phyloP scores from a whole-genome alignment of 2,329 filamentous ascomycete genomes.

The Cytospora leucostoma region DNA sequence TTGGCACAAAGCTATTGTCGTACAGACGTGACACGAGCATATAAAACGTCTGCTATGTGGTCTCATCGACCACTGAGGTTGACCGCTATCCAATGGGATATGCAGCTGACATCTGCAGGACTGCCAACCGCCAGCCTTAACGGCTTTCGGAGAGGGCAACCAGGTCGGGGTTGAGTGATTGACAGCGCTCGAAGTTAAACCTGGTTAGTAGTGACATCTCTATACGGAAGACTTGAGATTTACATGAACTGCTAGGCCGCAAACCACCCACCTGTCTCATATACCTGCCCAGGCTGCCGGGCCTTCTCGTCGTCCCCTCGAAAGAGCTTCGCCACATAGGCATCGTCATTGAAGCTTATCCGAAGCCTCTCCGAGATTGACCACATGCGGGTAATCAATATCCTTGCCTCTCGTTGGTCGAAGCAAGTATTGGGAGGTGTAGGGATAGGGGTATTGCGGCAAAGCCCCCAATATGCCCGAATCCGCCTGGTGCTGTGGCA shows the following conservation, averaged over 20 bases:
- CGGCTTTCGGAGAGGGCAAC: neutral
- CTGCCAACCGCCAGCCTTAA: neutral
- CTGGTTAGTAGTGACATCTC: neutral
- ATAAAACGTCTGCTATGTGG: neutral
- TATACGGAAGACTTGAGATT: neutral
- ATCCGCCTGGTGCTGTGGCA: neutral
- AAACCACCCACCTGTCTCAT: too few relatives aligned
- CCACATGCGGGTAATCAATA: too few relatives aligned
- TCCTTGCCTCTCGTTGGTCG: too few relatives aligned
- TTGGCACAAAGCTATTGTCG: constrained; percentile 1
- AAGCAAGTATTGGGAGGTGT: too few relatives aligned
- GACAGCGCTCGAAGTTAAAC: neutral
- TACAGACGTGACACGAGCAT: constrained; percentile 6
- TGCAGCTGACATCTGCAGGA: neutral
- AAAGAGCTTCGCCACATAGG: too few relatives aligned
- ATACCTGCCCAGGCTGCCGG: too few relatives aligned
- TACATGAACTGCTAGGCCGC: too few relatives aligned
- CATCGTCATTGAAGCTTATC: too few relatives aligned
- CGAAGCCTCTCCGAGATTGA: too few relatives aligned
- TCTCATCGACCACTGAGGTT: neutral
- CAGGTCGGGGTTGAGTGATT: neutral
- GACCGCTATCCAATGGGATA: neutral
- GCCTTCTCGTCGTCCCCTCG: too few relatives aligned
- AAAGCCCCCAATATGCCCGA: too few relatives aligned
- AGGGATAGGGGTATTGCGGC: too few relatives aligned